phyloP scores from a whole-genome alignment of 331 rosid species.

The Ulmus americana region DNA sequence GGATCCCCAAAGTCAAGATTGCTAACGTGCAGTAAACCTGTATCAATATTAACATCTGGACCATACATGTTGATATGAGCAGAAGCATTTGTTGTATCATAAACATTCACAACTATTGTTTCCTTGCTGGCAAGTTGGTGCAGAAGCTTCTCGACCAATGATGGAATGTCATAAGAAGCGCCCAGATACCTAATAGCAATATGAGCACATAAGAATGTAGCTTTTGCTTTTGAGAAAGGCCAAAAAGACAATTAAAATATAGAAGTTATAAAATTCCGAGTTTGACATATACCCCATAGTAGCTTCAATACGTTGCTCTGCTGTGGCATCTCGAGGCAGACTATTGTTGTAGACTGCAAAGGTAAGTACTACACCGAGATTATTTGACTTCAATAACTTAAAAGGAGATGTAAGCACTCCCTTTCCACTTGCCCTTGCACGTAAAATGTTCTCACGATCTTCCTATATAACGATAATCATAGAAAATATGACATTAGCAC shows the following conservation, averaged over 20 bases:
- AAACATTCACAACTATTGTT: constrained; percentile 90
- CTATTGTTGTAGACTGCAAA: constrained; percentile 69
- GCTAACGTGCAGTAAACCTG: constrained; percentile 64
- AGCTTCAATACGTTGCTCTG: constrained; percentile 63
- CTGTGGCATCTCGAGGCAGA: constrained; percentile 68
- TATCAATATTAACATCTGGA: constrained; percentile 52
- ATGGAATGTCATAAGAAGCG: constrained; percentile 89
- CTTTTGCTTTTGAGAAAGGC: constrained; percentile 12
- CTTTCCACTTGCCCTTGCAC: constrained; percentile 84
- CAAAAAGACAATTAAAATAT: background rate
- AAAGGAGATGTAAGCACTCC: constrained; percentile 95
- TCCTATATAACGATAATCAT: constrained; percentile 41
- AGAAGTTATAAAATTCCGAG: constrained; percentile 7
- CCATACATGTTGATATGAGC: constrained; percentile 78
- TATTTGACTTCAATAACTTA: constrained; percentile 84
- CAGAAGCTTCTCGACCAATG: constrained; percentile 91
- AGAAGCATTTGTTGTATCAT: constrained; percentile 78
- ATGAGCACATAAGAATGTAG: constrained; percentile 4
- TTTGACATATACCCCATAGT: constrained; percentile 67
- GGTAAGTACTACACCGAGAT: constrained; percentile 88
- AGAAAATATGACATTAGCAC: constrained; percentile 1
- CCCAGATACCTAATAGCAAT: constrained; percentile 68
- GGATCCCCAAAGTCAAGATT: constrained; percentile 90
- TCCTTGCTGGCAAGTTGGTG: constrained; percentile 98
- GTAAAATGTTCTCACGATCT: constrained; percentile 87